Evolutionary conservation across 495 filamentous ascomycete genomes (phyloP).

Genomic region (Hypoxylon intermedium): DNA sequence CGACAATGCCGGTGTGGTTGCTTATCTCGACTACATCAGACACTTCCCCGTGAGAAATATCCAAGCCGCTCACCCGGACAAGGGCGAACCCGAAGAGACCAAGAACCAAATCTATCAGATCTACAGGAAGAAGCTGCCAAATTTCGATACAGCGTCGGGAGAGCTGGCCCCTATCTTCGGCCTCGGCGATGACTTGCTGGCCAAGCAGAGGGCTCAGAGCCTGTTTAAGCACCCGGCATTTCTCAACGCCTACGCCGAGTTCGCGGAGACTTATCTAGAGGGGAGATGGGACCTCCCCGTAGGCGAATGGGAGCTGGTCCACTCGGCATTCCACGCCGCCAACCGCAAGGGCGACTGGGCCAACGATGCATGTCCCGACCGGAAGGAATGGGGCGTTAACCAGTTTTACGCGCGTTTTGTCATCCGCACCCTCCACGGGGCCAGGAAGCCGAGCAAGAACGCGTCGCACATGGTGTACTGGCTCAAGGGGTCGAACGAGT

Average conservation of each 20-base stretch:
- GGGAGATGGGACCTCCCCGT: constrained; percentile 23
- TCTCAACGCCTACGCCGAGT: constrained; percentile 17
- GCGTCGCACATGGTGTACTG: constrained; percentile 14
- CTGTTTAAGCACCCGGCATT: constrained; percentile 32
- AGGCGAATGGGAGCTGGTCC: constrained; percentile 14
- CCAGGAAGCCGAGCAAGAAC: neutral
- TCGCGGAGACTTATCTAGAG: constrained; percentile 8
- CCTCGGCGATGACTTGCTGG: constrained; percentile 24
- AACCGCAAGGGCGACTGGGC: neutral
- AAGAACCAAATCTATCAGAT: constrained; percentile 11
- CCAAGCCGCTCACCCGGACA: neutral
- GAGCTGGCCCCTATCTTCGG: constrained; percentile 46
- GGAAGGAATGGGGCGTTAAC: constrained; percentile 4
- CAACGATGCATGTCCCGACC: neutral
- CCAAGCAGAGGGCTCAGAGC: constrained; percentile 18
- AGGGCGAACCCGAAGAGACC: constrained; percentile 19
- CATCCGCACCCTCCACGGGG: neutral
- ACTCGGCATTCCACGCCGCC: constrained; percentile 2
- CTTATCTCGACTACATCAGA: neutral
- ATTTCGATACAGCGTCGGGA: constrained; percentile 6
- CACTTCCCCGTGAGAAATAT: neutral
- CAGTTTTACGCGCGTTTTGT: constrained; percentile 34
- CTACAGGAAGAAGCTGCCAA: constrained; percentile 19
- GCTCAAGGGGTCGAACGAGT: constrained; percentile 7
- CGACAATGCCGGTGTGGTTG: neutral